Evolutionary conservation across 2,329 filamentous ascomycete genomes (phyloP), one percentile per base, ranked within the genome.

Genomic region (Ophiocordyceps sinensis): DNA sequence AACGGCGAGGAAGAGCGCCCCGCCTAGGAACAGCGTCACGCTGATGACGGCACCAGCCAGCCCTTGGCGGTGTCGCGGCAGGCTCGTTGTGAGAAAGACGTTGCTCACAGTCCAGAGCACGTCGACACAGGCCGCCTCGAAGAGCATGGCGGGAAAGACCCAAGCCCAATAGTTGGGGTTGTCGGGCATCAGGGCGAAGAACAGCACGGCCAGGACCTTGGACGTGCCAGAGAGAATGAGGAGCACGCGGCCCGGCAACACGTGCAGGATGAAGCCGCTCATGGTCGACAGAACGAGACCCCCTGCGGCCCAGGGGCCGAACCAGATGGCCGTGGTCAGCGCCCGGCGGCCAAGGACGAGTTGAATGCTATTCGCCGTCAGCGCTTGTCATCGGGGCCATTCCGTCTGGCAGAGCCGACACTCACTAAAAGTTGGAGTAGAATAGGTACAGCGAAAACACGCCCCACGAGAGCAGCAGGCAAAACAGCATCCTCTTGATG

Each of bases 61-160:
- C 0, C 78, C 79, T 50, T 84, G 79, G 45, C 71, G 65, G 11
- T 66, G 60, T 8, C 64, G 64, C 0, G 77, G 75, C 39, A 82
- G 55, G 14, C 66, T 72, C 0, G 77, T 82, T 0, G 78, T 82
- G 41, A 81, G 72, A 54, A 82, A 83, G 40, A 83, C 71, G 46
- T 78, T 82, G 28, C 75, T 69, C 3, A 83, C 66, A 43, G 75
- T 82, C 57, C 75, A 82, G 7, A 72, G 73, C 36, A 82, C 68
- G 48, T 84, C 79, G 41, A 83, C 76, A 4, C 75, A 77, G 19
- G 80, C 59, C 0, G 78, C 82, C 13, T 67, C 71, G 43, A 70
- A 71, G 7, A 75, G 58, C 71, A 75, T 75, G 5, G 68, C 55
- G 0, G 77, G 75, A 47, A 83, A 79, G 3, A 78, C 66, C 53